Conservation (phyloP, 176 grass and related monocot genomes). For the Olyra latifolia region DNA sequence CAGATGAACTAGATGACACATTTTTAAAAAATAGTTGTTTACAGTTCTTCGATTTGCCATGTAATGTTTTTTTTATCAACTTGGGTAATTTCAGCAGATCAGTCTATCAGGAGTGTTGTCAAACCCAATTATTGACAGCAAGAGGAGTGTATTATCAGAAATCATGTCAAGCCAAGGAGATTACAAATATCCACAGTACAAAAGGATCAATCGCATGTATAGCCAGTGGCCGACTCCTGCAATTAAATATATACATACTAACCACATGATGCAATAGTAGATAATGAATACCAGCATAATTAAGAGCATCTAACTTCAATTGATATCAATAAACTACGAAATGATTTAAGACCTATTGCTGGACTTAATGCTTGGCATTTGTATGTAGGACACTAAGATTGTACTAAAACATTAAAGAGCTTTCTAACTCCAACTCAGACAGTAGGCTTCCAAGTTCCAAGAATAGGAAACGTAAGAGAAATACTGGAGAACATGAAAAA, state of each 20-base stretch:
- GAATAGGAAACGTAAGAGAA: not conserved
- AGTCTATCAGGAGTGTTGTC: not conserved
- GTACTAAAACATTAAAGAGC: not conserved
- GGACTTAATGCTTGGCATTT: not conserved
- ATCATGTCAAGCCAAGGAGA: not conserved
- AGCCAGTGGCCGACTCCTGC: not conserved
- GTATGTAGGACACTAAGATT: not conserved
- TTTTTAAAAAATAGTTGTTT: not conserved
- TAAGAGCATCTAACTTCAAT: not conserved
- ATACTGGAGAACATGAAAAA: slow-evolving; percentile 3
- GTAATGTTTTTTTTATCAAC: not conserved
- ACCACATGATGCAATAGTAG: not conserved
- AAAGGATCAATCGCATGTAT: not conserved
- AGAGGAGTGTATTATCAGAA: not conserved
- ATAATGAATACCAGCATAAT: not conserved
- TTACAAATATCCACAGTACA: not conserved
- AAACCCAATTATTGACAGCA: not conserved
- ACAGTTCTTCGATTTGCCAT: not conserved
- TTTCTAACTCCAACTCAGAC: not conserved
- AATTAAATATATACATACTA: not conserved
- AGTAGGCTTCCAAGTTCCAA: not conserved
- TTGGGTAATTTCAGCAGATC: not conserved
- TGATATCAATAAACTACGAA: not conserved
- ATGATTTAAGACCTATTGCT: not conserved
- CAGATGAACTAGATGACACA: not conserved